phyloP scores from a whole-genome alignment of 1,284 basidiomycete genomes.

The Ustilago tritici region DNA sequence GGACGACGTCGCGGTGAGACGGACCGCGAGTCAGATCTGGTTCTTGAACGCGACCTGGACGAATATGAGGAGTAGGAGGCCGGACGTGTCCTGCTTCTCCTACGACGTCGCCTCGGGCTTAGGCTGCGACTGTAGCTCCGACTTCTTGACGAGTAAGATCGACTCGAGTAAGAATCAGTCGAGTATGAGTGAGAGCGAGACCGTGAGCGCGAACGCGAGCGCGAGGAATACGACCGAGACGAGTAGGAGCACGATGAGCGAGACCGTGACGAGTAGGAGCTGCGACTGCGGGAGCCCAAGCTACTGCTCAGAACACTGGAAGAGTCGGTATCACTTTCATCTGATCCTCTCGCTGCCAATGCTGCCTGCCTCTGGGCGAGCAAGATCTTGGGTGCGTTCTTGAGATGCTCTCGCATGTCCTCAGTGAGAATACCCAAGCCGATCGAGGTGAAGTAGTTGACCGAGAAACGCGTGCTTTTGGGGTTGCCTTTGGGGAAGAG shows the following conservation, averaged over 20 bases:
- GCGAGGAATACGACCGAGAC: conserved; percentile 14
- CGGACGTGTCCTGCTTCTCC: conserved; percentile 32
- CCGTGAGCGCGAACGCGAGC: conserved; percentile 12
- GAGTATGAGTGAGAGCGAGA: conserved; percentile 33
- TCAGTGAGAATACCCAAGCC: conserved; percentile 91
- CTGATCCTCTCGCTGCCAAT: conserved; percentile 48
- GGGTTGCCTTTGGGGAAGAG: conserved; percentile 98
- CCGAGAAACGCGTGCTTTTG: conserved; percentile 94
- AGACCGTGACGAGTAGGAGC: conserved; percentile 40
- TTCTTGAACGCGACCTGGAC: conserved; percentile 31
- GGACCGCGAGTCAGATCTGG: conserved; percentile 36
- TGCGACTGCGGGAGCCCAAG: conserved; percentile 32
- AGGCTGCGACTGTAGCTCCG: conserved; percentile 21
- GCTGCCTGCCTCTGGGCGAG: conserved; percentile 85
- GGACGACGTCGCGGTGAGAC: conserved; percentile 12
- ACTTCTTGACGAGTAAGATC: conserved; percentile 39
- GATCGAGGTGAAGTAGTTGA: conserved; percentile 94
- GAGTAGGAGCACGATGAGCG: conserved; percentile 40
- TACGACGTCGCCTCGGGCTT: conserved; percentile 17
- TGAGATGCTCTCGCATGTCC: conserved; percentile 94
- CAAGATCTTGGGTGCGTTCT: conserved; percentile 90
- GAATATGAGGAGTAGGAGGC: conserved; percentile 48
- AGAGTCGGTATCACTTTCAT: conserved; percentile 46
- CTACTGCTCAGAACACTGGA: conserved; percentile 43
- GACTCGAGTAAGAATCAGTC: conserved; percentile 34